Conservation (phyloP, 371 early-diverging fungal species). For the Capillidium rhysosporum region DNA sequence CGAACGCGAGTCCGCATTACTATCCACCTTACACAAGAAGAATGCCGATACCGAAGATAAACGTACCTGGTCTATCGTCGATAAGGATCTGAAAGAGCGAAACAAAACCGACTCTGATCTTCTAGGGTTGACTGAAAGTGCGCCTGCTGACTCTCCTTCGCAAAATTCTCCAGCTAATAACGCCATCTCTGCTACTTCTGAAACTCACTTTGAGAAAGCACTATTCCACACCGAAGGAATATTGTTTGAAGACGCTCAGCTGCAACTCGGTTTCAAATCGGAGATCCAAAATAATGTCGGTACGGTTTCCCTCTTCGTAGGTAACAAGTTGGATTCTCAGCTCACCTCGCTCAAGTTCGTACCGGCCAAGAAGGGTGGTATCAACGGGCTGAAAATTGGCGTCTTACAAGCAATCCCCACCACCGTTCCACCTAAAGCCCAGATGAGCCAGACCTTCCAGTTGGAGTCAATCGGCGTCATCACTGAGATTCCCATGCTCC, state of each 20-base stretch:
- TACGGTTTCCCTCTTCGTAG: constrained; percentile 65
- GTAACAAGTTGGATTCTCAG: constrained; percentile 50
- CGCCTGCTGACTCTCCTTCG: not conserved
- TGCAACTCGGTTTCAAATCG: constrained; percentile 74
- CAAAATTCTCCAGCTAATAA: not conserved
- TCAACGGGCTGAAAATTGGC: constrained; percentile 14
- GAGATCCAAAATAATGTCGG: constrained; percentile 76
- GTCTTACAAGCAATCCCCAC: constrained; percentile 19
- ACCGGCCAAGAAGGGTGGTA: constrained; percentile 12
- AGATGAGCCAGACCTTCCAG: constrained; percentile 54
- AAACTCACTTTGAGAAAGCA: constrained; percentile 32
- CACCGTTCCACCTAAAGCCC: constrained; percentile 36
- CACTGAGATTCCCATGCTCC: constrained; percentile 31
- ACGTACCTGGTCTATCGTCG: constrained; percentile 85
- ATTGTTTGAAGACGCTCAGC: constrained; percentile 61
- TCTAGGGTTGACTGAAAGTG: constrained; percentile 1
- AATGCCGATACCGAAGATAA: constrained; percentile 83
- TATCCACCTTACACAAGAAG: constrained; percentile 58
- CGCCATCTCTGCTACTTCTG: constrained; percentile 25
- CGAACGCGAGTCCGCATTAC: constrained; percentile 74
- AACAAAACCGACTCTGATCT: constrained; percentile 1
- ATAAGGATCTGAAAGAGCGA: constrained; percentile 51
- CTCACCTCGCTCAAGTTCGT: constrained; percentile 18
- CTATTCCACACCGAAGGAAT: constrained; percentile 58
- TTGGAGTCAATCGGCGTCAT: constrained; percentile 41